Percentiles rank a stretch among this genome's conserved stretches.
Conservation (phyloP, 371 early-diverging fungal genomes). For the Mucor circinelloides region DNA sequence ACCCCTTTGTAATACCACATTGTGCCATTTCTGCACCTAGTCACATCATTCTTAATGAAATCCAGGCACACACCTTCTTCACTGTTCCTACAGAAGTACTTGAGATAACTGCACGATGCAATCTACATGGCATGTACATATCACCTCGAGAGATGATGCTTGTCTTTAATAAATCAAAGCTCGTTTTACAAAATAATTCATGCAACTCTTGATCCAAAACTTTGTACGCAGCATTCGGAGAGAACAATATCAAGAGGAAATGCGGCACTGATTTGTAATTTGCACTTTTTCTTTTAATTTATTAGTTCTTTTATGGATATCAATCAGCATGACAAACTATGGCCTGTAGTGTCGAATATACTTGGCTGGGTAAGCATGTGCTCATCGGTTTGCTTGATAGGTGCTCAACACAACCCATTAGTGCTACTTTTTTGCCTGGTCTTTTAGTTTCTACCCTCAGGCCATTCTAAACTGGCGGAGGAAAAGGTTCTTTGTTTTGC, state of each 20-base stretch:
- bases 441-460: slow-evolving; percentile 53
- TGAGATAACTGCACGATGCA: not conserved
- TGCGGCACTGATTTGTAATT: not conserved
- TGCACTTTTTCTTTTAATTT: not conserved
- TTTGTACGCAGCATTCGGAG: not conserved
- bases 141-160: not conserved
- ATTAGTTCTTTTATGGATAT: not conserved
- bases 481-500: slow-evolving; percentile 33
- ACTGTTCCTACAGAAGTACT: not conserved
- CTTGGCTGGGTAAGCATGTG: slow-evolving; percentile 46
- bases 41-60: not conserved
- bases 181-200: not conserved
- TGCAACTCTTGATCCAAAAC: not conserved
- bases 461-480: slow-evolving; percentile 40
- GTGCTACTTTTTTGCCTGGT: slow-evolving; percentile 50
- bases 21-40: not conserved
- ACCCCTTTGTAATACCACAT: not conserved
- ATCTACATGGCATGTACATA: no score
- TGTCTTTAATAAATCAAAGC: not conserved
- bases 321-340: not conserved
- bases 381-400: not conserved
- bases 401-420: not conserved
- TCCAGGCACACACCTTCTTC: not conserved
- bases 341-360: slow-evolving; percentile 34
- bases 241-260: not conserved